phyloP scores from a whole-genome alignment of 257 asterid species.

The Primulina eburnea region DNA sequence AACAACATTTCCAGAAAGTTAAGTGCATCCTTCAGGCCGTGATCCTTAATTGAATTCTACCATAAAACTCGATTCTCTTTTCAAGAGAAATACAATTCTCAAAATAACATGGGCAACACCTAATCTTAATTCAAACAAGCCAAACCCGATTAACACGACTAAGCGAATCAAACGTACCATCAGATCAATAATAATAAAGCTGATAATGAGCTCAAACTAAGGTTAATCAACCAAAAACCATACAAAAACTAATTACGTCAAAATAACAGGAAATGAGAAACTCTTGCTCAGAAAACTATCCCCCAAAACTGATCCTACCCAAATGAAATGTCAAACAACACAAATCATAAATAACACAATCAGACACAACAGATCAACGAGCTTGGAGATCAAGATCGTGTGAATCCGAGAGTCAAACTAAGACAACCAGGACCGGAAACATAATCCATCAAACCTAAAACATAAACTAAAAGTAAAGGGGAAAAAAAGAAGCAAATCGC shows the following conservation, averaged over 20 bases:
- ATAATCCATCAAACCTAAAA: neutral
- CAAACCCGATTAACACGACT: no score
- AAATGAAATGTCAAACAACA: neutral
- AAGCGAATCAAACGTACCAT: no score
- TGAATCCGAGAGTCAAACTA: neutral
- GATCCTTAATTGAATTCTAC: neutral
- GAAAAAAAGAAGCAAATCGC: neutral
- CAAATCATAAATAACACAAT: neutral
- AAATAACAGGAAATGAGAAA: neutral
- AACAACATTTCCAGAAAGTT: neutral
- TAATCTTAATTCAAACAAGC: neutral
- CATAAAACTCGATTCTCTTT: neutral
- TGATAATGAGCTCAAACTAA: no score
- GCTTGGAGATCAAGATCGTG: neutral
- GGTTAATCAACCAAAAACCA: neutral
- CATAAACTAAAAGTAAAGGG: no score
- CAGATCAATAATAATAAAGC: neutral
- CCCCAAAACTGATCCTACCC: neutral
- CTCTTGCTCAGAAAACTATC: neutral
- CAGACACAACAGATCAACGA: neutral
- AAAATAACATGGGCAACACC: no score
- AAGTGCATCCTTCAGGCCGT: neutral
- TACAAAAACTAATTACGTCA: neutral
- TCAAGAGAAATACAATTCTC: neutral
- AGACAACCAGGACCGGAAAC: neutral